Percentiles rank a stretch among this genome's conserved stretches.
Evolutionary conservation across 129 eudicot species (phyloP).

Genomic region (Mikania micrantha): DNA sequence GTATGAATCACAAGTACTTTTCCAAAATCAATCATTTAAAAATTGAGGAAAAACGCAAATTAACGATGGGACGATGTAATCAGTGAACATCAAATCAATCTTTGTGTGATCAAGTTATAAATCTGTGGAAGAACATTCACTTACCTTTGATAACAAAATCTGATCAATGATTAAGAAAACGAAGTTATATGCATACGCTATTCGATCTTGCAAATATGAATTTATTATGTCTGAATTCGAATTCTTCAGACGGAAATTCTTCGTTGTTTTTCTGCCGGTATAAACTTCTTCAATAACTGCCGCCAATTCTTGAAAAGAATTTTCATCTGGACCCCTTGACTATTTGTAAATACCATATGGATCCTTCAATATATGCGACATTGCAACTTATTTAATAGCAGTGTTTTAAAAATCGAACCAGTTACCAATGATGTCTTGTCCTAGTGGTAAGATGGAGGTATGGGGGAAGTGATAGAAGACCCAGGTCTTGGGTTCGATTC

Average conservation of each 20-base stretch:
- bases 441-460: too few relatives aligned
- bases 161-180: neutral
- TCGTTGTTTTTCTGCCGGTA: neutral
- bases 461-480: too few relatives aligned
- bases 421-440: too few relatives aligned
- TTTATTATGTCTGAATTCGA: neutral
- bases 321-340: neutral
- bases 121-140: neutral
- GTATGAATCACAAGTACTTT: neutral
- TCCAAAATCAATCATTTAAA: neutral
- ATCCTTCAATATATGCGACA: too few relatives aligned
- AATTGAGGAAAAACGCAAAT: neutral
- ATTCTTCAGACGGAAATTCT: neutral
- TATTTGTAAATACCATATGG: neutral
- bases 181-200: neutral
- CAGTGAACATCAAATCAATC: neutral
- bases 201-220: neutral
- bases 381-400: too few relatives aligned
- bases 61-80: neutral
- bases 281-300: constrained; percentile 10
- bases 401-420: too few relatives aligned
- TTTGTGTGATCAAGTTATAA: too few relatives aligned
- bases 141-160: neutral
- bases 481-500: too few relatives aligned
- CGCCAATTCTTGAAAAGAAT: constrained; percentile 5